Evolutionary conservation across 768 basidiomycete genomes (phyloP).

Genomic region (Grammothele lineata): DNA sequence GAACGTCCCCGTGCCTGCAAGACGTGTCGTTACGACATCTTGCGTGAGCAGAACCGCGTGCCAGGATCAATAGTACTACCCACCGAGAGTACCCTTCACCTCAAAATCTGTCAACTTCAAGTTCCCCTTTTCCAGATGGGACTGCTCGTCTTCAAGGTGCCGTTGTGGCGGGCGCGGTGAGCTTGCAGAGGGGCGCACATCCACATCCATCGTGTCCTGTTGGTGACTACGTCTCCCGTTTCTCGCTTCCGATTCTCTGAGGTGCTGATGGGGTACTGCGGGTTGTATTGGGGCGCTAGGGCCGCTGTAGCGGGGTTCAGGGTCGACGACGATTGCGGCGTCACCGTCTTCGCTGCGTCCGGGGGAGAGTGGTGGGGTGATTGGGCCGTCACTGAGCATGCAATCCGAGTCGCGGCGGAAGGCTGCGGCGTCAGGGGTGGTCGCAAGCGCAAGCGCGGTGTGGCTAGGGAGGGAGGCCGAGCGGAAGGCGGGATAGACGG

Average conservation of each 20-base stretch:
- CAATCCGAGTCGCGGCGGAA: conserved; percentile 37
- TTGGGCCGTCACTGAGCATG: conserved; percentile 51
- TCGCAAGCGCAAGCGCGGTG: conserved; percentile 12
- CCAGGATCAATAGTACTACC: conserved; percentile 20
- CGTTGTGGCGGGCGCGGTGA: conserved; percentile 42
- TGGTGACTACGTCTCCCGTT: conserved; percentile 11
- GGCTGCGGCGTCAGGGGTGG: conserved; percentile 11
- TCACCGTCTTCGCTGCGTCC: conserved; percentile 40
- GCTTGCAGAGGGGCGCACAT: conserved; percentile 7
- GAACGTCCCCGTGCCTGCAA: conserved; percentile 90
- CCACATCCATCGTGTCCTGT: conserved; percentile 24
- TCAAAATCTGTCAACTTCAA: conserved; percentile 76
- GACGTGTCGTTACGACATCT: background rate
- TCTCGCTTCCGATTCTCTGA: conserved; percentile 1
- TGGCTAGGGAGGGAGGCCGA: conserved; percentile 24
- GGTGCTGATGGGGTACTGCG: conserved; percentile 3
- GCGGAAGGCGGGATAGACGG: conserved; percentile 21
- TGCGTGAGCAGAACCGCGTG: too few species aligned
- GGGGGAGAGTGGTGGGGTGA: conserved; percentile 70
- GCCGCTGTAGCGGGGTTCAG: conserved; percentile 34
- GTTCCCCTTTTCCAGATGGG: conserved; percentile 52
- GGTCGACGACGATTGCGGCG: conserved; percentile 34
- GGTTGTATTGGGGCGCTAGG: conserved; percentile 16
- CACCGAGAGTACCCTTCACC: conserved; percentile 74
- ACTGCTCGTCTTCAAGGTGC: conserved; percentile 65